Percentiles rank a stretch among this genome's conserved stretches.
Conservation (phyloP, 495 filamentous ascomycete species). For the Penicillium antarcticum region DNA sequence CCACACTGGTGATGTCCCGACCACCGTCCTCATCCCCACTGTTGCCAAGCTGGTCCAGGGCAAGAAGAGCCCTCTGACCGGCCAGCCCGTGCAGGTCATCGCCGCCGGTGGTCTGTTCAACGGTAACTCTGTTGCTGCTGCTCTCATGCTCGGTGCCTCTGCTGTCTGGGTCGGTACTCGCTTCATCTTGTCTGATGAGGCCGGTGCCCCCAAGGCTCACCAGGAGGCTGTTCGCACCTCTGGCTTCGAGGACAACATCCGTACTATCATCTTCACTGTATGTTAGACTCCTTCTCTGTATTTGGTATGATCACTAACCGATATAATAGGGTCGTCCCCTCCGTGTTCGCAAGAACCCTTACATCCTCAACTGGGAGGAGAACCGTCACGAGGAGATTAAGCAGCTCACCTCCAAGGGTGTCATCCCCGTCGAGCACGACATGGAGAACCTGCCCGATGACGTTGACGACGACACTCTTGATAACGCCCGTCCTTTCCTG, state of each 20-base stretch:
- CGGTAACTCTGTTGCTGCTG: constrained; percentile 83
- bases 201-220: constrained; percentile 88
- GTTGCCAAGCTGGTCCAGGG: constrained; percentile 80
- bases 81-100: constrained; percentile 80
- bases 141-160: constrained; percentile 87
- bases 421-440: constrained; percentile 91
- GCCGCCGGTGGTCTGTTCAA: constrained; percentile 95
- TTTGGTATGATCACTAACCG: constrained; percentile 17
- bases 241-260: constrained; percentile 89
- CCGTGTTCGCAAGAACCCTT: constrained; percentile 86
- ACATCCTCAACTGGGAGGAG: constrained; percentile 95
- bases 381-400: constrained; percentile 87
- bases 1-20: constrained; percentile 88
- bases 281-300: constrained; percentile 8
- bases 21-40: constrained; percentile 83
- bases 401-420: constrained; percentile 80
- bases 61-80: constrained; percentile 82
- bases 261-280: constrained; percentile 95
- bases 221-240: constrained; percentile 94
- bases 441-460: constrained; percentile 79
- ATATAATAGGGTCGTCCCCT: constrained; percentile 70
- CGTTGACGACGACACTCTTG: constrained; percentile 74
- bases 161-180: constrained; percentile 97
- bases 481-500: constrained; percentile 85
- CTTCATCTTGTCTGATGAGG: constrained; percentile 91